phyloP scores from a whole-genome alignment of 495 filamentous ascomycete species.

The Bryoglossum gracile region DNA sequence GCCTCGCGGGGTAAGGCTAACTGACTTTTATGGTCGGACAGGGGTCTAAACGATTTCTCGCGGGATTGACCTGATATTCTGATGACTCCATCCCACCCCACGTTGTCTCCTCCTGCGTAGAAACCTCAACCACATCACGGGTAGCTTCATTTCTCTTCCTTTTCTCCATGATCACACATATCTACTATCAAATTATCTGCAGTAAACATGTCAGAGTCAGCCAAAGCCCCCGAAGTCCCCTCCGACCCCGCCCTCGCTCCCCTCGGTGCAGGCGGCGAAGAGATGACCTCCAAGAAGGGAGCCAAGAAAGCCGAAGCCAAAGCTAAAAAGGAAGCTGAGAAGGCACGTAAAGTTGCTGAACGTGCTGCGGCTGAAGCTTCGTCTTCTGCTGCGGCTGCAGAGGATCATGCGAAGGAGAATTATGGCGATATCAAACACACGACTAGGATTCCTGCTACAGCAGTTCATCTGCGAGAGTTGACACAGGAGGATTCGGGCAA shows the following conservation, averaged over 20 bases:
- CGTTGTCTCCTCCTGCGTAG: background rate
- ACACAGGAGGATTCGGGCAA: conserved; percentile 58
- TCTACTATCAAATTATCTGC: background rate
- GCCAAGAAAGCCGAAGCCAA: conserved; percentile 48
- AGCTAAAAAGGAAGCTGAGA: conserved; percentile 43
- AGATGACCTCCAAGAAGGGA: conserved; percentile 42
- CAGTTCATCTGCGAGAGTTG: conserved; percentile 44
- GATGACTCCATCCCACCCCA: conserved; percentile 17
- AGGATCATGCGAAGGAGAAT: conserved; percentile 63
- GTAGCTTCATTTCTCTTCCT: no score
- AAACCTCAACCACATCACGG: background rate
- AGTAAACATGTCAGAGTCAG: conserved; percentile 19
- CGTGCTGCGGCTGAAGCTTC: conserved; percentile 33
- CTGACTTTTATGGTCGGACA: no score
- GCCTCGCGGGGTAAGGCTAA: conserved; percentile 21
- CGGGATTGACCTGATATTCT: conserved; percentile 9
- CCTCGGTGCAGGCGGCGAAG: background rate
- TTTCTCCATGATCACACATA: background rate
- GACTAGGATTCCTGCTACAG: conserved; percentile 26
- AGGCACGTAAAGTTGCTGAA: conserved; percentile 45
- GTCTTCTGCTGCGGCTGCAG: conserved; percentile 42
- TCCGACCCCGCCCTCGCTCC: conserved; percentile 17
- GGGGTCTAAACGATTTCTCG: conserved; percentile 8
- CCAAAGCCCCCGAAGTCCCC: conserved; percentile 15
- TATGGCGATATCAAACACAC: conserved; percentile 45